Evolutionary conservation across 1,284 basidiomycete species (phyloP), one percentile per base, ranked within the genome.

Genomic region (Sanghuangporus weigelae): DNA sequence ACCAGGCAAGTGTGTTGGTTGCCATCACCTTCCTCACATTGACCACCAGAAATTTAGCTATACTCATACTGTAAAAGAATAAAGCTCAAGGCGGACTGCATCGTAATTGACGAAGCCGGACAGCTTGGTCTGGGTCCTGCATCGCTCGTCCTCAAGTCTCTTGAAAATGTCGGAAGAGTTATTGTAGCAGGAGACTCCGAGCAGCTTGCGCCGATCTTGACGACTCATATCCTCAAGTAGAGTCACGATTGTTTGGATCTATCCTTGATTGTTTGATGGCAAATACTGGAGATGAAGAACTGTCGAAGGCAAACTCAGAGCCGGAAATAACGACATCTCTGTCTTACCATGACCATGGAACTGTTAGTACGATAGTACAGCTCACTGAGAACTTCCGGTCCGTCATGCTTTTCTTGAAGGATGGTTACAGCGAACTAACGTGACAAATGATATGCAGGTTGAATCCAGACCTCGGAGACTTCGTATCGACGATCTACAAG

Each of bases 171-270:
- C 6, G 78, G 79, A 10, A 74, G 76, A 31, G 74, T 82, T 12
- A 73, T 82, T 10, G 71, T 81, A 53, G 79, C 80, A 21, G 81
- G 81, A n/a, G 81, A 82, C 67, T 79, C 78, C 0, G 78, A 81
- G 62, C 81, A 81, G 65, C 69, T 82, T 6, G 79, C 80, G 5
- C 80, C 81, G 7, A 82, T 82, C 56, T 68, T 81, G 44, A 76
- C 73, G 56, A 78, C 76, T 6, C 72, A 77, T 81, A 81, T 67
- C 80, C 79, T 5, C 71, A 73, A 16, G 67, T 76, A 35, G 76
- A 74, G 62, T 72, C 72, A 7, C 70, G 73, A n/a, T 67, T 82
- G 2, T 81, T 81, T 70, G 79, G 80, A 53, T 81, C 79, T 42
- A 75, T 81, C 7, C 68, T 82, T 39, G 81, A 82, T 62, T 76